Evolutionary conservation across 352 stramenopile genomes (phyloP).

Genomic region (Halophytophthora polymorphica): DNA sequence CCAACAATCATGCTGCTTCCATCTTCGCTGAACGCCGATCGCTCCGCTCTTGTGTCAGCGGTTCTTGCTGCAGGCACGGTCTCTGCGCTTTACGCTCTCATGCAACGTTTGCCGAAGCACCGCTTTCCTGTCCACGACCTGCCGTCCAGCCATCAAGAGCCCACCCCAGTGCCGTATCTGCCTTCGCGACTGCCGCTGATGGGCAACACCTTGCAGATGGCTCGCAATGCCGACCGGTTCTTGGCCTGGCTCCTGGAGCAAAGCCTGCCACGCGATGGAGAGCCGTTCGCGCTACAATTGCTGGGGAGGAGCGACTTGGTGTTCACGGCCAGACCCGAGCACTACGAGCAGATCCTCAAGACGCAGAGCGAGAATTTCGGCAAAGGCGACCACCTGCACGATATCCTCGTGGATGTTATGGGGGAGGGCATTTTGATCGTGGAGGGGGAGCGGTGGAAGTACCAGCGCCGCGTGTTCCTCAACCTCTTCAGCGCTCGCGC

Average conservation of each 20-base stretch:
- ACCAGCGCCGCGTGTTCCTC: slow-evolving; percentile 12
- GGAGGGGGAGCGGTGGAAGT: slow-evolving; percentile 14
- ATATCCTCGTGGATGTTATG: slow-evolving; percentile 17
- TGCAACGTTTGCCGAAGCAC: too few relatives aligned
- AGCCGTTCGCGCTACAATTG: slow-evolving; percentile 7
- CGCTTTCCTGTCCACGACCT: too few relatives aligned
- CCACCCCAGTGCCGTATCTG: too few relatives aligned
- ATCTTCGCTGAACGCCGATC: too few relatives aligned
- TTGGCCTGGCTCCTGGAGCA: slow-evolving; percentile 4
- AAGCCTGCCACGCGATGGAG: neutral
- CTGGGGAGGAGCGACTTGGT: slow-evolving; percentile 8
- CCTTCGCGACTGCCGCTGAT: neutral
- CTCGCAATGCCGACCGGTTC: slow-evolving; percentile 3
- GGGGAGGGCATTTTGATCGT: slow-evolving; percentile 14
- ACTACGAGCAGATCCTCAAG: slow-evolving; percentile 15
- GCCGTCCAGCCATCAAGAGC: too few relatives aligned
- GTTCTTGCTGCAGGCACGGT: too few relatives aligned
- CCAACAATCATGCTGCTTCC: too few relatives aligned
- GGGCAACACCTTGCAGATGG: slow-evolving; percentile 2
- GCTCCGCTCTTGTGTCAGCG: too few relatives aligned
- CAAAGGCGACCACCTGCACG: slow-evolving; percentile 18
- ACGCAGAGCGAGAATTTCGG: slow-evolving; percentile 33
- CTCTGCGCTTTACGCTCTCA: too few relatives aligned
- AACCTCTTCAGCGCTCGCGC: slow-evolving; percentile 17
- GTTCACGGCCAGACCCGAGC: slow-evolving; percentile 4